Evolutionary conservation across 78 protist species (phyloP).

Genomic region (Planoprotostelium fungivorum): DNA sequence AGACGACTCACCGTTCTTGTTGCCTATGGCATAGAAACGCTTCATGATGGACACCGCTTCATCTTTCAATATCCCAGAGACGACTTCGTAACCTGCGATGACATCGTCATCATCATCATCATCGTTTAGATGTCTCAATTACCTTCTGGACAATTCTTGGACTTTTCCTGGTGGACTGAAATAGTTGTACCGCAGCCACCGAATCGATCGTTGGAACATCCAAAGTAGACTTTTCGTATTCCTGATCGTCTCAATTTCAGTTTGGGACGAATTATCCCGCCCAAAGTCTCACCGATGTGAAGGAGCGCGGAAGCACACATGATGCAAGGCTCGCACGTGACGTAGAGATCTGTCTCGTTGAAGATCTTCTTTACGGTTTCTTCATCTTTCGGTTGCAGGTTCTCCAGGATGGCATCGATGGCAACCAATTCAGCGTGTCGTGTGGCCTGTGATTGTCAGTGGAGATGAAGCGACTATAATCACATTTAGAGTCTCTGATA

Average conservation of each 20-base stretch:
- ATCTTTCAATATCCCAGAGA: neutral
- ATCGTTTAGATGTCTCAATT: neutral
- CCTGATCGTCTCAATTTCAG: neutral
- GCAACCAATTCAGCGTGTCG: constrained; percentile 2
- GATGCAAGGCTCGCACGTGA: constrained; percentile 4
- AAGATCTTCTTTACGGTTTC: neutral
- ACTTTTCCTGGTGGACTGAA: neutral
- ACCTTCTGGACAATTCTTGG: neutral
- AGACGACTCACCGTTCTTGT: neutral
- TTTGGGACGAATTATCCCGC: neutral
- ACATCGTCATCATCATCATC: no score
- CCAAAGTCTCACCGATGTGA: neutral
- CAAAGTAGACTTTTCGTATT: neutral
- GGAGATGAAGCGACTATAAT: neutral
- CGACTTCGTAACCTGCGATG: neutral
- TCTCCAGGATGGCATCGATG: neutral
- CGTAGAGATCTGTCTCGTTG: constrained; percentile 9
- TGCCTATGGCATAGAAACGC: neutral
- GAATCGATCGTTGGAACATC: neutral
- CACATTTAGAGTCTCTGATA: neutral
- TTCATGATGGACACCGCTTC: neutral
- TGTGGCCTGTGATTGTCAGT: constrained; percentile 5
- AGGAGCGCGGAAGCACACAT: constrained; percentile 2
- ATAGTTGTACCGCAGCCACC: constrained; percentile 1
- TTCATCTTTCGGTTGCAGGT: neutral